phyloP scores from a whole-genome alignment of 164 flowering plant genomes.

The Piper longum region DNA sequence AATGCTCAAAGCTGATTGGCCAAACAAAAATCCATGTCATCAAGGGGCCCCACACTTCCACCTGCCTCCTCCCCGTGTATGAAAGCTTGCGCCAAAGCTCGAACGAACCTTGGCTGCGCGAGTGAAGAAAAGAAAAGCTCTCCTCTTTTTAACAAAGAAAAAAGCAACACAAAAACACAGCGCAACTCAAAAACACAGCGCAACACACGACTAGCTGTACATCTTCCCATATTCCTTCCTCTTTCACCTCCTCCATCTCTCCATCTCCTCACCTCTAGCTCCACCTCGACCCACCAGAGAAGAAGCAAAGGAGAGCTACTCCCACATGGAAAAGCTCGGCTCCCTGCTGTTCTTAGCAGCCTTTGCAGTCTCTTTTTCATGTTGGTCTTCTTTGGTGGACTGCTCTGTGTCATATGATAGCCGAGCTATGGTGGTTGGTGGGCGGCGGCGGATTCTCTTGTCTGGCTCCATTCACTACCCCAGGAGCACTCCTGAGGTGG shows the following conservation, averaged over 20 bases:
- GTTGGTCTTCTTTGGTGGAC: constrained; percentile 10
- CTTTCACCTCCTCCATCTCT: background rate
- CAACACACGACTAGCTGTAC: constrained; percentile 4
- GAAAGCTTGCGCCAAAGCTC: background rate
- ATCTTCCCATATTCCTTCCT: background rate
- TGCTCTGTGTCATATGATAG: constrained; percentile 65
- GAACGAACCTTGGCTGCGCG: background rate
- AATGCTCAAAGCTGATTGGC: no score
- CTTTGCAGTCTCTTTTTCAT: constrained; percentile 5
- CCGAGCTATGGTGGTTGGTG: constrained; percentile 54
- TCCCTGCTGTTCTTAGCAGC: background rate
- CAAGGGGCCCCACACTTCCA: background rate
- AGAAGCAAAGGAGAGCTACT: background rate
- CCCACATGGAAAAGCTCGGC: background rate
- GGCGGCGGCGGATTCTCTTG: constrained; percentile 57
- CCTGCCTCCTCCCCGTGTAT: background rate
- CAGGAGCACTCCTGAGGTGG: constrained; percentile 86
- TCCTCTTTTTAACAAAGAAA: background rate
- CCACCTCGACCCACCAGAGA: background rate
- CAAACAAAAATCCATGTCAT: background rate
- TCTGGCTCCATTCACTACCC: constrained; percentile 96
- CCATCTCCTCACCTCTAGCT: background rate
- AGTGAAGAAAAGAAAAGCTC: background rate
- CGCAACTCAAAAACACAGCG: background rate
- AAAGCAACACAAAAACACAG: background rate